Evolutionary conservation across 2,329 filamentous ascomycete species (phyloP), one percentile per base, ranked within the genome.

Genomic region (Onygenales sp.): DNA sequence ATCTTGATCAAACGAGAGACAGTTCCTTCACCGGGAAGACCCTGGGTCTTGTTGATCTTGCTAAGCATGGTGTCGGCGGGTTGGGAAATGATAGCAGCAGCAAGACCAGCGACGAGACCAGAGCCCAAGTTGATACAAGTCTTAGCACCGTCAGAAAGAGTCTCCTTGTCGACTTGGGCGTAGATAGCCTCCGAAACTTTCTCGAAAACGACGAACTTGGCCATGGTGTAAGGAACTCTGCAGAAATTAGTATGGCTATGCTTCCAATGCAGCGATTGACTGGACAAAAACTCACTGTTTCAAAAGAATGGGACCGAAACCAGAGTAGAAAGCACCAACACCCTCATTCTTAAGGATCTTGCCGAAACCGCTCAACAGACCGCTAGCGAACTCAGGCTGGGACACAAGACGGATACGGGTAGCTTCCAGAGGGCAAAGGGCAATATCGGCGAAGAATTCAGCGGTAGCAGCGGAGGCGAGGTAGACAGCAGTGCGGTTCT

Each of bases 1-100:
- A 94, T 94, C 85, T 93, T 93, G 79, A 92, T 78, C 67, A 94
- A 76, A 73, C 89, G 85, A 72, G 78, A 80, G 69, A 81, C 81
- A 66, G 87, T 93, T 67, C 89, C 83, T 79, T 94, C 87, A 79
- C 89, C 89, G 61, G 89, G 88, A 57, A 83, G 78, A 75, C 87
- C 89, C 79, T 89, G 84, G 76, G 86, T 89, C 86, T 93, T 93
- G 86, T 94, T 94, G 81, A 94, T 93, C 83, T 92, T 93, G 77
- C 82, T 87, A 60, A 94, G 84, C 89, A 94, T 94, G 69, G 89
- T 94, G 73, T 94, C 89, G 71, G 89, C 89, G 64, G 89, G 89
- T 78, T 94, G 89, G 59, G 89, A 94, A 70, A 94, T 81, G 65
- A 92, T 71, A 69, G 89, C 89, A 65, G 89, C 89, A 66, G 88